These are phyloP conservation scores for Pleurozium schreberi DNA, from an alignment of 225 moss, liverwort and hornwort genomes.

Conservation along the genomic window DNA sequence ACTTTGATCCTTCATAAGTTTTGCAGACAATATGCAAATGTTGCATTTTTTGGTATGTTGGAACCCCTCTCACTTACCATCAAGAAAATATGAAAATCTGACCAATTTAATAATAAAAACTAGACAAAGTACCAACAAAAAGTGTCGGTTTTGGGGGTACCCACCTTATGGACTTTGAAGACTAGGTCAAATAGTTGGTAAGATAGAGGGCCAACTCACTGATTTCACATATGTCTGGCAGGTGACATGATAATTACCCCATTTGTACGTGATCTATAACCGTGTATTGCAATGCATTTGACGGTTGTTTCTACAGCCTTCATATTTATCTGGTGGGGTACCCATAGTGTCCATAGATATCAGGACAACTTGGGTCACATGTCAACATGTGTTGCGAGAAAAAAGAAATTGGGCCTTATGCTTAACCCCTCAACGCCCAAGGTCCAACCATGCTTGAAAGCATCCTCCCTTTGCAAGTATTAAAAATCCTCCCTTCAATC, in stretches of 20 bases:
- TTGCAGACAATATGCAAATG: too few relatives aligned
- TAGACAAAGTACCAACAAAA: too few relatives aligned
- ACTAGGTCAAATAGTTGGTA: not conserved
- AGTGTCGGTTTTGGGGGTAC: too few relatives aligned
- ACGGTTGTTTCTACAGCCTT: not conserved
- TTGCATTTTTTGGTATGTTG: too few relatives aligned
- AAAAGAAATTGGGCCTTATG: not conserved
- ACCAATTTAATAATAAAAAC: too few relatives aligned
- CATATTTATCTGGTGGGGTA: not conserved
- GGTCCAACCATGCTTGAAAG: too few relatives aligned
- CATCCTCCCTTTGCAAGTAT: too few relatives aligned
- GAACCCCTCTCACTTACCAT: too few relatives aligned
- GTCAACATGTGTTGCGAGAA: not conserved
- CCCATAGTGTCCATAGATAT: not conserved
- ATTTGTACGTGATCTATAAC: not conserved
- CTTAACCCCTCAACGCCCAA: too few relatives aligned
- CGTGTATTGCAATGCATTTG: not conserved
- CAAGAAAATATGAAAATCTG: too few relatives aligned
- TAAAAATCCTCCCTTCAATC: too few relatives aligned
- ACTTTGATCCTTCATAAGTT: too few relatives aligned
- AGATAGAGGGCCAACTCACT: not conserved
- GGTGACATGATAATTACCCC: not conserved
- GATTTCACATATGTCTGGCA: not conserved
- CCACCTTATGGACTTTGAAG: not conserved
- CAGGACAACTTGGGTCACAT: not conserved